Base-by-base conservation (phyloP, 2,329 filamentous ascomycete species). In the Claviceps sorghi region DNA sequence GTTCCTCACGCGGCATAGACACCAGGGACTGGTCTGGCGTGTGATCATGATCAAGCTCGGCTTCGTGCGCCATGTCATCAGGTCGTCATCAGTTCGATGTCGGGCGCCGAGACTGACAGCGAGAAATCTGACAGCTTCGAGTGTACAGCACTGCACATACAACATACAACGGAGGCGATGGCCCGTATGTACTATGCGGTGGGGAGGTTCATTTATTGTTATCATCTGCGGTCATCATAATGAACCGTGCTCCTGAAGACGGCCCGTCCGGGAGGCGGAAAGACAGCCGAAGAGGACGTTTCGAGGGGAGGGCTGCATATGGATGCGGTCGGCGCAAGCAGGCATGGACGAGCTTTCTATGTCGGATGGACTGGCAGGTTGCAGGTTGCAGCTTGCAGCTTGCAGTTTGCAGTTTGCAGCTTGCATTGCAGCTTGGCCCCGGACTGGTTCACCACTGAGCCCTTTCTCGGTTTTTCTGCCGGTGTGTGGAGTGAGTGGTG, bases 191-290 rank as follows among this genome's bases (percentile, higher is more conserved):
- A 45, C 43, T 30, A 30, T 45, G 43, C 43, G 30, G n/a, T 32
- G 17, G 19, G 26, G 44, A 46, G 44, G 21, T 32, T 19, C 11
- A 32, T 43, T n/a, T 43, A 13, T 43, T 26, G 22, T 44, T 29
- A 10, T 34, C 30, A 10, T 36, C 22, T 47, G 45, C 45, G n/a
- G 45, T 47, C 45, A 21, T 47, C 45, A 47, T 47, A 34, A 36
- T 4, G n/a, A 49, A 46, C 46, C 53, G 53, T 52, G 42, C 47
- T 47, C 42, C 15, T 52, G 50, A 52, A 47, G 53, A 52, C 50
- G 36, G 50, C 42, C 53, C 50, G 53, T 19, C 46, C 53, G 53
- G 53, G 50, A 44, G 19, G 40, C 50, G 53, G 53, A 42, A 42
- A 46, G 46, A 19, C 22, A 52, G 42, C 53, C 50, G 50, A 52